Evolutionary conservation across 768 basidiomycete genomes (phyloP).

Genomic region (Lactarius trivialis): DNA sequence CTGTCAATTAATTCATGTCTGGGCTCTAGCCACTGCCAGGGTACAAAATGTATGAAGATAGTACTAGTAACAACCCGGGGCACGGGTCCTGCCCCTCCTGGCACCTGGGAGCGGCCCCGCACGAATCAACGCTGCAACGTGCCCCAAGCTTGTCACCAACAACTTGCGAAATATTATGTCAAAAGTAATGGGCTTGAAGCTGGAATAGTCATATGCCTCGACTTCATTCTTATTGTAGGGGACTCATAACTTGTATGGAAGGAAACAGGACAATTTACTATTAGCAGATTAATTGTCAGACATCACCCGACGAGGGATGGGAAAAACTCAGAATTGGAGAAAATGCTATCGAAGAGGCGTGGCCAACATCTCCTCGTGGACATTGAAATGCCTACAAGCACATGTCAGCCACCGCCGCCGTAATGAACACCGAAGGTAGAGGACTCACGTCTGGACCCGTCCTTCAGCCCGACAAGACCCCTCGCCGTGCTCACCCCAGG

Average conservation of each 20-base stretch:
- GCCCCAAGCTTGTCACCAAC: too few relatives aligned
- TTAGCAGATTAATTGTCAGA: not conserved
- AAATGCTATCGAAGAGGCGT: constrained; percentile 16
- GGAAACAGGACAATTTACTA: not conserved
- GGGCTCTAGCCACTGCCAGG: too few relatives aligned
- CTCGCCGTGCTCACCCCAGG: constrained; percentile 59
- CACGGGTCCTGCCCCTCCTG: too few relatives aligned
- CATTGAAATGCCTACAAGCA: constrained; percentile 41
- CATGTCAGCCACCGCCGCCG: not conserved
- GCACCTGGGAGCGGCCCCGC: too few relatives aligned
- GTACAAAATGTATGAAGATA: too few relatives aligned
- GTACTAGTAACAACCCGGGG: too few relatives aligned
- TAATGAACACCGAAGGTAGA: not conserved
- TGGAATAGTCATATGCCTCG: too few relatives aligned
- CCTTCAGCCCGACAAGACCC: constrained; percentile 63
- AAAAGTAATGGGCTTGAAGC: not conserved
- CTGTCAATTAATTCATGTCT: too few relatives aligned
- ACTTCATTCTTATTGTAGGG: not conserved
- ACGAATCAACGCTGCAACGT: too few relatives aligned
- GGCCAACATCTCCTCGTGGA: constrained; percentile 43
- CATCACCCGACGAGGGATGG: not conserved
- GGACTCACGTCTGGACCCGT: constrained; percentile 54
- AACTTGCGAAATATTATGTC: too few relatives aligned
- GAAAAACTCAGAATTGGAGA: not conserved
- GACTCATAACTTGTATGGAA: not conserved